Evolutionary conservation across 116 monocot species (phyloP).

Genomic region (Zostera marina): DNA sequence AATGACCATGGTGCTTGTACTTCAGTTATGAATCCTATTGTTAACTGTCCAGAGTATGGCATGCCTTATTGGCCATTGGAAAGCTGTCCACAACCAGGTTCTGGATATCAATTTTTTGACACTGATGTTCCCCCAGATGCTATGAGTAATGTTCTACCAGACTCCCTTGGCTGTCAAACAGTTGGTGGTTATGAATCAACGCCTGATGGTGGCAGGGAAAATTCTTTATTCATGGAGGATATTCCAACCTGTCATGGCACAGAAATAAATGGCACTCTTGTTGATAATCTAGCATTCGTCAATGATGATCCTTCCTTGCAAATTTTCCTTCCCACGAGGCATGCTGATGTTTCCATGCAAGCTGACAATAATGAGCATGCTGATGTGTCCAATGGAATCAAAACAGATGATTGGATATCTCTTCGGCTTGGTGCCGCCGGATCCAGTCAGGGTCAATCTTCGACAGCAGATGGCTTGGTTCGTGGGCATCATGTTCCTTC

Average conservation of each 20-base stretch:
- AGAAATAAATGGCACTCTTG: slow-evolving; percentile 38
- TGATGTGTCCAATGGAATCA: slow-evolving; percentile 24
- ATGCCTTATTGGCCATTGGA: slow-evolving; percentile 42
- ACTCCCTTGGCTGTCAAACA: slow-evolving; percentile 18
- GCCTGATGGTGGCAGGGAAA: slow-evolving; percentile 13
- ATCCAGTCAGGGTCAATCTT: slow-evolving; percentile 19
- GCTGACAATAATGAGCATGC: slow-evolving; percentile 19
- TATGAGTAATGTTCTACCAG: slow-evolving; percentile 18
- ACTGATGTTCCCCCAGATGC: slow-evolving; percentile 26
- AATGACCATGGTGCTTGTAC: slow-evolving; percentile 25
- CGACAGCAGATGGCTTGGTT: slow-evolving; percentile 17
- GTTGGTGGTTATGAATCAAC: slow-evolving; percentile 23
- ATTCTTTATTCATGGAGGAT: slow-evolving; percentile 14
- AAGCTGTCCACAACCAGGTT: slow-evolving; percentile 20
- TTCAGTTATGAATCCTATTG: slow-evolving; percentile 29
- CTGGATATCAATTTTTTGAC: slow-evolving; percentile 51
- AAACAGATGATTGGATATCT: slow-evolving; percentile 68
- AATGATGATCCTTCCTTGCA: slow-evolving; percentile 61
- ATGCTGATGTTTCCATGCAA: slow-evolving; percentile 22
- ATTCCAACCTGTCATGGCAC: slow-evolving; percentile 15
- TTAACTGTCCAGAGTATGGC: slow-evolving; percentile 37
- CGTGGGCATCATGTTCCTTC: slow-evolving; percentile 21
- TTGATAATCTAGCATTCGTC: slow-evolving; percentile 59
- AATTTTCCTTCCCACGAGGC: slow-evolving; percentile 59
- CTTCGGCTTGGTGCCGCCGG: slow-evolving; percentile 52